Conservation (phyloP, 805 yeast species). For the Brettanomyces sp. region DNA sequence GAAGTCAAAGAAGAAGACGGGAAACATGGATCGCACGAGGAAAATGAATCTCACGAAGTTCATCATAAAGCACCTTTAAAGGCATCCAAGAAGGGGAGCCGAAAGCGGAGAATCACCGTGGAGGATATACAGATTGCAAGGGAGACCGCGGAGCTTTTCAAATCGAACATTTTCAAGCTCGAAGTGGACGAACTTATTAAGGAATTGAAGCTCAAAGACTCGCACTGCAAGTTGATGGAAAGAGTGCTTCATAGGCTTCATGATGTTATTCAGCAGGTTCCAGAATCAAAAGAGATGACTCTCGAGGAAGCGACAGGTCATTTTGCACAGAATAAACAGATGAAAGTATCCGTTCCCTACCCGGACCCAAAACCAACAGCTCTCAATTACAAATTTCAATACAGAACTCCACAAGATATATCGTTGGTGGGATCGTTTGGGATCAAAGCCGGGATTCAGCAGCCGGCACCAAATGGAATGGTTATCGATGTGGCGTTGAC, state of each 20-base stretch:
- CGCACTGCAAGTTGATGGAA: conserved; percentile 57
- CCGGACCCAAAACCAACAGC: conserved; percentile 78
- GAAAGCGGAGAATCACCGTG: conserved; percentile 30
- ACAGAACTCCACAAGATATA: conserved; percentile 60
- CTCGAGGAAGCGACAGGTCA: conserved; percentile 51
- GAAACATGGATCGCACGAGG: no score
- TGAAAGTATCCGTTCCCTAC: conserved; percentile 64
- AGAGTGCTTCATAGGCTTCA: conserved; percentile 67
- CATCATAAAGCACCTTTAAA: no score
- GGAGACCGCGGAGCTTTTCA: conserved; percentile 89
- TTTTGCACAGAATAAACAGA: conserved; percentile 31
- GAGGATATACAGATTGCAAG: conserved; percentile 87
- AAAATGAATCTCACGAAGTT: no score
- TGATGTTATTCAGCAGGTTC: conserved; percentile 55
- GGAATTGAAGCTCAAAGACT: conserved; percentile 69
- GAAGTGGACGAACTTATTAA: conserved; percentile 86
- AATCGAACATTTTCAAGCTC: conserved; percentile 88
- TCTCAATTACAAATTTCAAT: conserved; percentile 64
- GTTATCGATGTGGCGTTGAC: conserved; percentile 72
- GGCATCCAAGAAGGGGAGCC: no score
- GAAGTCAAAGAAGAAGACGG: no score
- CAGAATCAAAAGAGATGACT: conserved; percentile 41
- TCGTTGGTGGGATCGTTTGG: conserved; percentile 87
- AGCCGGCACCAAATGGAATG: conserved; percentile 38
- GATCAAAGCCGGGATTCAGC: conserved; percentile 67